Evolutionary conservation across 257 asterid genomes (phyloP).

Genomic region (Capsicum chinense): DNA sequence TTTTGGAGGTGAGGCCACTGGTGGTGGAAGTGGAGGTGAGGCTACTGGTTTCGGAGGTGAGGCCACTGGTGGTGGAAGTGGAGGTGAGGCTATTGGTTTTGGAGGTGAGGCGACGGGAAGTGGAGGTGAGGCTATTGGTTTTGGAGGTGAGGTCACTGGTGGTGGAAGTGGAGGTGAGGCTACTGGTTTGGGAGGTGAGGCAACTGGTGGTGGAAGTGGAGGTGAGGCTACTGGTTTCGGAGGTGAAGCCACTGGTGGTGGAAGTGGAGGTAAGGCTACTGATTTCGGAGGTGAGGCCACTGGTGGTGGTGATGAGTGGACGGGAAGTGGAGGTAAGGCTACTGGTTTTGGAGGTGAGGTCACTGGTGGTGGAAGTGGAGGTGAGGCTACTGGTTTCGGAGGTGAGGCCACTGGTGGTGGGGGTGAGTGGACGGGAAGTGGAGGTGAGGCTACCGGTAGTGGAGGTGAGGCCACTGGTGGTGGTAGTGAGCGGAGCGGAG

Average conservation of each 20-base stretch:
- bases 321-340: conserved; percentile 22
- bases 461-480: background rate
- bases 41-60: background rate
- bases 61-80: accelerated
- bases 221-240: conserved; percentile 24
- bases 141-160: background rate
- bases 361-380: conserved; percentile 1
- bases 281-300: conserved; percentile 27
- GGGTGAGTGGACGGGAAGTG: conserved; percentile 4
- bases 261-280: background rate
- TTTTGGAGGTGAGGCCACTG: conserved; percentile 8
- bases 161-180: conserved; percentile 27
- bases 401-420: background rate
- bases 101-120: background rate
- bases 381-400: background rate
- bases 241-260: conserved; percentile 24
- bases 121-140: background rate
- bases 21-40: background rate
- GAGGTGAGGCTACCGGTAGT: background rate
- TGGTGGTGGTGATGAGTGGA: conserved; percentile 26
- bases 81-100: background rate
- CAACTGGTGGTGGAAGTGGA: conserved; percentile 20
- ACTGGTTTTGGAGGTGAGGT: conserved; percentile 21
- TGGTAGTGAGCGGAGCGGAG: conserved; percentile 20
- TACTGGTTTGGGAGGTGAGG: conserved; percentile 26